Conservation (phyloP, 441 rosid genomes). For the Corymbia citriodora region DNA sequence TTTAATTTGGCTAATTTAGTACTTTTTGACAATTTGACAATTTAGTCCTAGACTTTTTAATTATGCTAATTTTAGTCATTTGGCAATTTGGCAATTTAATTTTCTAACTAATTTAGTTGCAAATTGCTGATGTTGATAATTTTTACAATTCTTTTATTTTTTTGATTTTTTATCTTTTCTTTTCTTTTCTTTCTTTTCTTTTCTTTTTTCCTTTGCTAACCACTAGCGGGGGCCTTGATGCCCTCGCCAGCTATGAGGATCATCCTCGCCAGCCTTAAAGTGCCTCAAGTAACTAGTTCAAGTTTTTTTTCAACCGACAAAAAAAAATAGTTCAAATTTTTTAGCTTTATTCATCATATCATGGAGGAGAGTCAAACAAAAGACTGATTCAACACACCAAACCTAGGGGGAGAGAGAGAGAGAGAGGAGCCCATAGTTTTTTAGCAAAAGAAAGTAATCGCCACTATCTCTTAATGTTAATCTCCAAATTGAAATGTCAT, state of each 20-base stretch:
- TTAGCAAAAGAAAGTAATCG: neutral
- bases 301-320: neutral
- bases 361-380: neutral
- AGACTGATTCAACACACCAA: neutral
- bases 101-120: no score
- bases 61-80: no score
- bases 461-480: neutral
- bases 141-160: no score
- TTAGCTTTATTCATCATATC: neutral
- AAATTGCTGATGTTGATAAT: no score
- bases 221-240: neutral
- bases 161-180: accelerated
- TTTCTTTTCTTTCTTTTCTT: neutral
- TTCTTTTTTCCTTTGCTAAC: neutral
- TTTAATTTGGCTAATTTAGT: no score
- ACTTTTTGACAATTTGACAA: neutral
- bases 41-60: no score
- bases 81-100: no score
- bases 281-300: neutral
- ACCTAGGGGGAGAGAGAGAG: neutral
- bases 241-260: neutral
- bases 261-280: neutral
- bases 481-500: neutral
- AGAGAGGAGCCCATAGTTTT: neutral
- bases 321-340: no score